These are phyloP conservation scores for Panellus pusillus DNA, from an alignment of 768 basidiomycete species.

Conservation along the genomic window DNA sequence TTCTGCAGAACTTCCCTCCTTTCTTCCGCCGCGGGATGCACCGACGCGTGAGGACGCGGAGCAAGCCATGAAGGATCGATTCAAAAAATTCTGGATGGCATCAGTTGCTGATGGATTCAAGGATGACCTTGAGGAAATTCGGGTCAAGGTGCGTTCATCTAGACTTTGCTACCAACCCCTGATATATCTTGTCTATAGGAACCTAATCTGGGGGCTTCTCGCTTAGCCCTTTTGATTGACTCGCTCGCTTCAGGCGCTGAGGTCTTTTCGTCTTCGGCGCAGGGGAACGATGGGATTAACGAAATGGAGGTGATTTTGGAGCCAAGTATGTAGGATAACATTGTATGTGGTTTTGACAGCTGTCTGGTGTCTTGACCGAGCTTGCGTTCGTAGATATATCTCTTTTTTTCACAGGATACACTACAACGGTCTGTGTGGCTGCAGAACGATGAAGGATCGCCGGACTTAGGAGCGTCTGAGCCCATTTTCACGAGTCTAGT, in stretches of 20 bases:
- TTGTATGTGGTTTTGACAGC: too few species aligned
- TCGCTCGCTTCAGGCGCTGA: slow-evolving; percentile 80
- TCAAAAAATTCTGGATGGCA: slow-evolving; percentile 86
- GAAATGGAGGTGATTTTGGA: slow-evolving; percentile 79
- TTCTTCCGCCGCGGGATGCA: slow-evolving; percentile 41
- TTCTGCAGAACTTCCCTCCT: slow-evolving; percentile 53
- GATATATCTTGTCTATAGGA: slow-evolving; percentile 35
- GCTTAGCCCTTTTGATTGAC: slow-evolving; percentile 75
- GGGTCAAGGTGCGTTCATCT: slow-evolving; percentile 54
- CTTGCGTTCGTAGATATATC: too few species aligned
- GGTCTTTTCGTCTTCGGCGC: slow-evolving; percentile 53
- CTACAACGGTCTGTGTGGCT: too few species aligned
- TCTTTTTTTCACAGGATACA: too few species aligned
- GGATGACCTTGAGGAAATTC: slow-evolving; percentile 80
- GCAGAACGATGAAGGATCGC: too few species aligned
- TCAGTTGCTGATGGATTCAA: slow-evolving; percentile 80
- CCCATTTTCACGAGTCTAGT: too few species aligned
- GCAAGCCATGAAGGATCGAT: slow-evolving; percentile 58
- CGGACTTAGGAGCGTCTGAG: too few species aligned
- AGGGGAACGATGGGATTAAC: slow-evolving; percentile 39
- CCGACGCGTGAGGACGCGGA: slow-evolving; percentile 39
- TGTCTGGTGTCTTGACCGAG: too few species aligned
- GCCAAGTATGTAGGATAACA: slow-evolving; percentile 9
- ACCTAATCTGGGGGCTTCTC: slow-evolving; percentile 65
- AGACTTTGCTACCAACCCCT: neutral